Conservation (phyloP, 768 basidiomycete genomes). For the Galerina sulciceps region DNA sequence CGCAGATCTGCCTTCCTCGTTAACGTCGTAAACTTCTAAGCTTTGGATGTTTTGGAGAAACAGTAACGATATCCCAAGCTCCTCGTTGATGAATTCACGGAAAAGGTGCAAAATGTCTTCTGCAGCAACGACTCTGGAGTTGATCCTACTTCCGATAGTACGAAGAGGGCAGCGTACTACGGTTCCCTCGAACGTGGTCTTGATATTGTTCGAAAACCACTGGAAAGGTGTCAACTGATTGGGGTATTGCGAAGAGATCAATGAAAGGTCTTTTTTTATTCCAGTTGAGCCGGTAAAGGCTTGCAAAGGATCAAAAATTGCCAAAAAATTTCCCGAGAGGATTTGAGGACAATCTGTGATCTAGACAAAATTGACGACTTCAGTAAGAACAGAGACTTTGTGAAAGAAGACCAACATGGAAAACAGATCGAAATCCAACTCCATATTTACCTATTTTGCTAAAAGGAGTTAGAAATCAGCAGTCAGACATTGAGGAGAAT, state of each 20-base stretch:
- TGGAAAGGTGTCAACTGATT: slow-evolving; percentile 39
- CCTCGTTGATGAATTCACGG: slow-evolving; percentile 41
- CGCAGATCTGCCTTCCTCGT: slow-evolving; percentile 21
- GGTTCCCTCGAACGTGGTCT: slow-evolving; percentile 38
- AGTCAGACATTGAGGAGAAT: not conserved
- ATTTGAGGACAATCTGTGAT: slow-evolving; percentile 55
- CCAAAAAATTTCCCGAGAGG: slow-evolving; percentile 42
- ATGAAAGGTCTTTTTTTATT: slow-evolving; percentile 29
- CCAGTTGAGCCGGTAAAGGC: slow-evolving; percentile 33
- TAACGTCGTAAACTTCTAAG: slow-evolving; percentile 45
- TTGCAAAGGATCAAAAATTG: slow-evolving; percentile 47
- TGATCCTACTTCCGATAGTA: slow-evolving; percentile 33
- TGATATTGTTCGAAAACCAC: slow-evolving; percentile 25
- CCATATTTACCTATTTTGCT: slow-evolving; percentile 61
- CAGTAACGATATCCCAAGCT: slow-evolving; percentile 43
- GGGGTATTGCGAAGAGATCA: slow-evolving; percentile 20
- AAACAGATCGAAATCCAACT: slow-evolving; percentile 53
- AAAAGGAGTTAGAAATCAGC: not conserved
- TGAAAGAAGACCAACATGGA: slow-evolving; percentile 40
- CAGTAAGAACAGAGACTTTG: not conserved
- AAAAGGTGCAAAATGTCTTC: slow-evolving; percentile 43
- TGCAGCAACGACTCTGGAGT: slow-evolving; percentile 31
- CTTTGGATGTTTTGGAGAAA: slow-evolving; percentile 43
- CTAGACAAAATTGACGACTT: slow-evolving; percentile 24
- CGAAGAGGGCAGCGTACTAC: slow-evolving; percentile 54